Conservation (phyloP, 140 eudicot species). For the Bidens hawaiensis region DNA sequence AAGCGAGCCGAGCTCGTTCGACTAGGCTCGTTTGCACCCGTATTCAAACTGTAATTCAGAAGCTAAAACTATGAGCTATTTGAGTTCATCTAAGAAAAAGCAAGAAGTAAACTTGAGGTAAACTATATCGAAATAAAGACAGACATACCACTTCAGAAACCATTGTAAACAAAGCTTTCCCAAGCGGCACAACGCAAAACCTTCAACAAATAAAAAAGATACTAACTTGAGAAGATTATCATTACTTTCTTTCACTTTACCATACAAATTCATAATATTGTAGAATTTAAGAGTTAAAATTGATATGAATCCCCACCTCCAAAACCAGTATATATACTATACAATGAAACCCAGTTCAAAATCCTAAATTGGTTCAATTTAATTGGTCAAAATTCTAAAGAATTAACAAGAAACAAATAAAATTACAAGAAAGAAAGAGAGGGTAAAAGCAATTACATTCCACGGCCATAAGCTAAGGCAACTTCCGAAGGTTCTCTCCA, state of each 20-base stretch:
- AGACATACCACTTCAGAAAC: conserved; percentile 53
- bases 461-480: conserved; percentile 72
- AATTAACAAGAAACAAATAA: not conserved
- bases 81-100: not conserved
- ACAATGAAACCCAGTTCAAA: not conserved
- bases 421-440: too few relatives aligned
- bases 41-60: not conserved
- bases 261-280: too few relatives aligned
- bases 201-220: conserved; percentile 24
- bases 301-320: not conserved
- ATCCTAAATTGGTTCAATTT: not conserved
- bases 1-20: too few relatives aligned
- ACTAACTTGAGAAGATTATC: too few relatives aligned
- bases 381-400: not conserved
- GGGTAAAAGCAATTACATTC: conserved; percentile 52
- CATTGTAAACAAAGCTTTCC: conserved; percentile 49
- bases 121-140: not conserved
- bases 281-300: not conserved
- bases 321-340: too few relatives aligned
- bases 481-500: conserved; percentile 65
- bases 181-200: conserved; percentile 79
- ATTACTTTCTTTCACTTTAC: not conserved
- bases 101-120: not conserved
- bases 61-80: not conserved
- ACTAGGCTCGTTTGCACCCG: too few relatives aligned